These are phyloP conservation scores for Chlorella sp. DNA, from an alignment of 139 green algal species.

Conservation along the genomic window DNA sequence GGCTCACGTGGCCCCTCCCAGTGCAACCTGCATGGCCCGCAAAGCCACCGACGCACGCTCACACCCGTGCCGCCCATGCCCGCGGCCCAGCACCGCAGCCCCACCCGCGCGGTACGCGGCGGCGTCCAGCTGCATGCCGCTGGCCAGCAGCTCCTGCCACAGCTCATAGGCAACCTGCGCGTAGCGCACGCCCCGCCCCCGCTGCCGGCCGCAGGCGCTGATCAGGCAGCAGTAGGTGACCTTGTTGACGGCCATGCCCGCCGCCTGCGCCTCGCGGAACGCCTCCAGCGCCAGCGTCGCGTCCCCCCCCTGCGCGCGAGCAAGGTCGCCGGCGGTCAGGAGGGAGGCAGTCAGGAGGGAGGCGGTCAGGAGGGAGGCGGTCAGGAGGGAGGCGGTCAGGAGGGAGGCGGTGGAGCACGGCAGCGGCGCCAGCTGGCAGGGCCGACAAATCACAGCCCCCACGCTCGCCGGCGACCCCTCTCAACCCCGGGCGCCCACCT, in stretches of 20 bases:
- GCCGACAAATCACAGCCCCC: no score
- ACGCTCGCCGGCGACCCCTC: background rate
- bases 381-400: background rate
- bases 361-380: background rate
- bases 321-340: background rate
- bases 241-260: slow-evolving; percentile 37
- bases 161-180: slow-evolving; percentile 49
- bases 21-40: no score
- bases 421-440: background rate
- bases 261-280: slow-evolving; percentile 41
- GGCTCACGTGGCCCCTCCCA: no score
- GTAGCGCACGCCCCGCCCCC: slow-evolving; percentile 34
- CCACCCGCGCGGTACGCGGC: slow-evolving; percentile 50
- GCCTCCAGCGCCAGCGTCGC: slow-evolving; percentile 37
- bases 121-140: slow-evolving; percentile 38
- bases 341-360: background rate
- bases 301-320: slow-evolving; percentile 26
- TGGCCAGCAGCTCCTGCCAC: slow-evolving; percentile 55
- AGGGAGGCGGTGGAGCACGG: no score
- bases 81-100: background rate
- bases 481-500: slow-evolving; percentile 3
- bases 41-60: no score
- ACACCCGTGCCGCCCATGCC: no score
- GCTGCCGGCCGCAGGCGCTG: slow-evolving; percentile 44
- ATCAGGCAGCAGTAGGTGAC: slow-evolving; percentile 60